Base-by-base conservation (phyloP, 345 rosid species). In the Durio zibethinus region DNA sequence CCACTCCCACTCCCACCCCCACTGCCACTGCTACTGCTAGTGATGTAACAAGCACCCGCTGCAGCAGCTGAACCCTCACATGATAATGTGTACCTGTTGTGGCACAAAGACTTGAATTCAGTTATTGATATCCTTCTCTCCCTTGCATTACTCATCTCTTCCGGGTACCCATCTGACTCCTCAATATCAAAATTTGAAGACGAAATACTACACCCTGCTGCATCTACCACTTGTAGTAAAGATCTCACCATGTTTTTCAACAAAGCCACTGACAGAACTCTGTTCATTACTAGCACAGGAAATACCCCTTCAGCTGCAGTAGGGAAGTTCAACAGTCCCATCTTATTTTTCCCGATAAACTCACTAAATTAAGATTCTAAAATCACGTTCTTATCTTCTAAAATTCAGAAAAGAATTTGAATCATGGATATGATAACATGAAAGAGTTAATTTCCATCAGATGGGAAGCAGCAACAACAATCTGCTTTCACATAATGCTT, bases 251-350 rank as follows among this genome's bases (percentile, higher is more conserved):
- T 80, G 82, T 85, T 93, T 87, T 89, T 88, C 72, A 94, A 75
- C 70, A 89, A 63, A 72, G 93, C 88, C 62, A 87, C 86, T 42
- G 89, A 87, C 63, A 90, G 66, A 76, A 89, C 87, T 3, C 90
- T 87, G 90, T 87, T 88, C 86, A 91, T 81, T 50, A 90, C 90
- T 14, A 94, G 85, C 74, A 90, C 86, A 15, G 93, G 93, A 0
- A 94, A 81, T 62, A 88, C 82, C 29, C 97, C 97, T 68, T 89
- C 97, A 0, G 90, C 77, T 10, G 91, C 76, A 50, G 80, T 78
- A 2, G 92, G 95, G 79, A 85, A 93, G 31, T 81, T 90, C 25
- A 95, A 85, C 54, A 93, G 85, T 21, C 98, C 98, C 98, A 94
- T 94, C 14, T 50, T 54, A n/a, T 7, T 8, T 7, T 48, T 69